A percentile compares a stretch with the other conserved stretches of the same genome.
phyloP scores from a whole-genome alignment of 805 yeast genomes.

The Saturnispora zaruensis region DNA sequence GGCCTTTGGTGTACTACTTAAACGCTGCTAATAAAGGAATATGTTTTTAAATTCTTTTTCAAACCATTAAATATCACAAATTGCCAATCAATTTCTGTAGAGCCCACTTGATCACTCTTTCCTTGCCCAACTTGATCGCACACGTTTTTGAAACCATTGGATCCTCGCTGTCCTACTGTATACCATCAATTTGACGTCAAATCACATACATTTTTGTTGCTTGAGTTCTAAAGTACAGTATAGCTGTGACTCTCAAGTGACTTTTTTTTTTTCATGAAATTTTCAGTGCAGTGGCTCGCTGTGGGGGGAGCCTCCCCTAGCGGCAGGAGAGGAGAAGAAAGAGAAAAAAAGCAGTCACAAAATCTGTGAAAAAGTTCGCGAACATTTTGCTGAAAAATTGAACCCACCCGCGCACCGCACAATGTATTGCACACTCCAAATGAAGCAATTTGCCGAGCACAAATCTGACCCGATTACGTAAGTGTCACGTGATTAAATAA shows the following conservation, averaged over 20 bases:
- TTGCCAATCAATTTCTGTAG: too few relatives aligned
- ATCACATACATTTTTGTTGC: slow-evolving; percentile 9
- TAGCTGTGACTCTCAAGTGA: neutral
- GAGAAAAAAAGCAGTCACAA: slow-evolving; percentile 4
- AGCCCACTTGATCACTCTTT: too few relatives aligned
- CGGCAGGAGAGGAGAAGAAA: neutral
- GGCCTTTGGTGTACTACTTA: too few relatives aligned
- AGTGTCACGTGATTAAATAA: neutral
- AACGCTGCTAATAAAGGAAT: too few relatives aligned
- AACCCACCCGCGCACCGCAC: slow-evolving; percentile 11
- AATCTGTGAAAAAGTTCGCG: neutral
- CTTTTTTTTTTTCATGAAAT: slow-evolving; percentile 4
- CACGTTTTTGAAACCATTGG: too few relatives aligned
- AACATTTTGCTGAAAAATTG: too few relatives aligned
- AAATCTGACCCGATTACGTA: neutral
- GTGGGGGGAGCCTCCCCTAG: neutral
- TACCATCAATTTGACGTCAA: neutral
- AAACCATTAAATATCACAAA: too few relatives aligned
- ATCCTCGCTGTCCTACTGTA: neutral
- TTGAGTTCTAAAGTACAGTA: neutral
- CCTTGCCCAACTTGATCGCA: too few relatives aligned
- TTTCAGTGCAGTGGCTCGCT: neutral
- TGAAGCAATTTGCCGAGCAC: neutral
- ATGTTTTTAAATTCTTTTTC: too few relatives aligned
- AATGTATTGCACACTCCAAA: too few relatives aligned